A percentile compares a stretch with the other conserved stretches of the same genome.
Evolutionary conservation across 768 basidiomycete genomes (phyloP).

Genomic region (Amanita rubescens): DNA sequence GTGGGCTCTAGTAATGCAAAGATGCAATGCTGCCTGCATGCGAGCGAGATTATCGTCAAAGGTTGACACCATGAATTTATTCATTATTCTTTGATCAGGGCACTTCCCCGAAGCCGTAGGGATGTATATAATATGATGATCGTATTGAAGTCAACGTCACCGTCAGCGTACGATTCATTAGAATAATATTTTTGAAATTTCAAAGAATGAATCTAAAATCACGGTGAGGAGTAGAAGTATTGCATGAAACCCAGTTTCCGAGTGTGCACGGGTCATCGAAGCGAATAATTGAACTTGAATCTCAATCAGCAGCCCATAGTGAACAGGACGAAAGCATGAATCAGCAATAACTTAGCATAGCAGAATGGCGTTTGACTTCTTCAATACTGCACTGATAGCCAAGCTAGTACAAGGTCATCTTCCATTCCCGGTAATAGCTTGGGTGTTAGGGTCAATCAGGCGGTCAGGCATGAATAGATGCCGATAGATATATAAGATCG

Average conservation of each 20-base stretch:
- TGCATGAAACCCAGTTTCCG: constrained; percentile 41
- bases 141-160: constrained; percentile 50
- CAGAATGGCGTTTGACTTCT: too few relatives aligned
- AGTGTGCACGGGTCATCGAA: constrained; percentile 41
- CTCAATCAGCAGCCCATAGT: too few relatives aligned
- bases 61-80: neutral
- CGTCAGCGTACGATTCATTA: constrained; percentile 33
- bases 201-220: too few relatives aligned
- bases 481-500: constrained; percentile 25
- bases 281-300: constrained; percentile 47
- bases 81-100: constrained; percentile 30
- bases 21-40: neutral
- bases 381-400: too few relatives aligned
- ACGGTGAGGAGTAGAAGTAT: too few relatives aligned
- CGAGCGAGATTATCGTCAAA: too few relatives aligned
- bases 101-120: constrained; percentile 27
- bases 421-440: constrained; percentile 49
- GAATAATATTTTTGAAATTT: constrained; percentile 21
- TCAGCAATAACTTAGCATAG: too few relatives aligned
- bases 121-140: constrained; percentile 43
- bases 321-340: too few relatives aligned
- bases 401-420: too few relatives aligned
- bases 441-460: too few relatives aligned
- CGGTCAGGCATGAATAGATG: neutral
- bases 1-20: neutral